Percentiles rank a stretch among this genome's conserved stretches.
phyloP scores from a whole-genome alignment of 805 yeast genomes.

The Zygosaccharomyces bisporus region DNA sequence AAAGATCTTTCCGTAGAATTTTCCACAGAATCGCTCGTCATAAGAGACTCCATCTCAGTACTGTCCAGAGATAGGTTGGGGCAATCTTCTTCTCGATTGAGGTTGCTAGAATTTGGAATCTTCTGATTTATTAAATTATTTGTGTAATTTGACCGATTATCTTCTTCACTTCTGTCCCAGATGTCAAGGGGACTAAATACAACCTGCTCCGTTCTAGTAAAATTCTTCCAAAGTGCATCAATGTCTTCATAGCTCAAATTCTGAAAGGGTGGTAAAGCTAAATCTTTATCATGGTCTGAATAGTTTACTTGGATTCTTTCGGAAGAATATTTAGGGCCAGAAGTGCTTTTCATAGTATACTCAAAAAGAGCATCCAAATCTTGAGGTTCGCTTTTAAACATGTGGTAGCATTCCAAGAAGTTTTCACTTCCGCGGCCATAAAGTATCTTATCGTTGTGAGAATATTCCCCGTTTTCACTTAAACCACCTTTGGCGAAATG shows the following conservation, averaged over 20 bases:
- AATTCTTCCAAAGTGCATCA: not conserved
- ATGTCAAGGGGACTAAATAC: not conserved
- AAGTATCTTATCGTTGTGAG: not conserved
- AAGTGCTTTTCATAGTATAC: conserved; percentile 14
- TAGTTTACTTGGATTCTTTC: not conserved
- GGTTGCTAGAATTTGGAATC: not conserved
- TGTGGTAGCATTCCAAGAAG: conserved; percentile 14
- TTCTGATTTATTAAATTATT: not conserved
- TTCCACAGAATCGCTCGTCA: conserved; percentile 2
- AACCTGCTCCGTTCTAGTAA: not conserved
- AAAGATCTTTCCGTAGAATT: conserved; percentile 7
- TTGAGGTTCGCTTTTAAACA: conserved; percentile 17
- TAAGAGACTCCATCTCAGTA: conserved; percentile 1
- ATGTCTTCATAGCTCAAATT: conserved; percentile 11
- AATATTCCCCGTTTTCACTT: not conserved
- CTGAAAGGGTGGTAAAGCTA: conserved; percentile 10
- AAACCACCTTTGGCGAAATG: conserved; percentile 1
- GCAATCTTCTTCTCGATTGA: conserved; percentile 2
- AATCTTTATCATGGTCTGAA: conserved; percentile 1
- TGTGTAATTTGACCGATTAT: not conserved
- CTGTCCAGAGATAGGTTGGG: conserved; percentile 8
- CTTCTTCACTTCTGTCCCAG: not conserved
- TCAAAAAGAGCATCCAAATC: conserved; percentile 22
- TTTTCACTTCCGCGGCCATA: not conserved
- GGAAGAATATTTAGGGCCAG: not conserved